Percentiles rank a stretch among this genome's conserved stretches.
Evolutionary conservation across 176 grass and related monocot species (phyloP).

Genomic region (Guadua angustifolia): DNA sequence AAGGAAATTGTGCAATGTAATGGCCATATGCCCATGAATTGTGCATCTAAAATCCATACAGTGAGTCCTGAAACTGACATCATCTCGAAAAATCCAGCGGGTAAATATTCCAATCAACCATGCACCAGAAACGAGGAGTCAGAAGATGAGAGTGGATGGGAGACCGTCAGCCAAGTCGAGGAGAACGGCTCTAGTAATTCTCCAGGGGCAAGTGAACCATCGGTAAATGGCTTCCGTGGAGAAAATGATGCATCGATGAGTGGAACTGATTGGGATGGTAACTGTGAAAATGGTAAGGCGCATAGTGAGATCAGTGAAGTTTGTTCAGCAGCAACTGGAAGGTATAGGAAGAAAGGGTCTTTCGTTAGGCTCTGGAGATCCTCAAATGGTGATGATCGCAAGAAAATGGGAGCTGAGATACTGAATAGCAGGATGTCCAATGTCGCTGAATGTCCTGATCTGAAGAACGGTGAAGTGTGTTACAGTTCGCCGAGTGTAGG

Average conservation of each 20-base stretch:
- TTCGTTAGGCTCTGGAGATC: constrained; percentile 66
- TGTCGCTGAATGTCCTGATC: constrained; percentile 41
- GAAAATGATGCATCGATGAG: constrained; percentile 52
- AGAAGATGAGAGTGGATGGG: constrained; percentile 81
- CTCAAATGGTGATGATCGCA: constrained; percentile 47
- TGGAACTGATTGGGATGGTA: constrained; percentile 73
- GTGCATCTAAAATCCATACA: constrained; percentile 49
- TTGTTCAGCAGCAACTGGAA: constrained; percentile 48
- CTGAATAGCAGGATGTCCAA: constrained; percentile 54
- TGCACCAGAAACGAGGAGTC: constrained; percentile 34
- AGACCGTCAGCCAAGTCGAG: constrained; percentile 78
- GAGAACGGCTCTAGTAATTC: constrained; percentile 68
- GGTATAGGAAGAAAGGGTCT: constrained; percentile 52
- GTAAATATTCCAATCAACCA: constrained; percentile 32
- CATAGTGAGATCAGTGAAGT: constrained; percentile 66
- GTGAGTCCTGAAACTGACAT: constrained; percentile 54
- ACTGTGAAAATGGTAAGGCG: constrained; percentile 47
- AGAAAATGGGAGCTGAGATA: constrained; percentile 52
- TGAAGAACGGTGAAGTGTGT: constrained; percentile 48
- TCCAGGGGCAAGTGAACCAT: constrained; percentile 61
- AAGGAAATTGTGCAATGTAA: constrained; percentile 64
- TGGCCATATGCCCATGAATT: constrained; percentile 36
- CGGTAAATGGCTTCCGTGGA: constrained; percentile 53
- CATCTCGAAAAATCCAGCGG: constrained; percentile 52
- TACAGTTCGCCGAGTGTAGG: constrained; percentile 50